Conservation (phyloP, 139 green algal genomes). For the Mesotaenium endlicherianum region DNA sequence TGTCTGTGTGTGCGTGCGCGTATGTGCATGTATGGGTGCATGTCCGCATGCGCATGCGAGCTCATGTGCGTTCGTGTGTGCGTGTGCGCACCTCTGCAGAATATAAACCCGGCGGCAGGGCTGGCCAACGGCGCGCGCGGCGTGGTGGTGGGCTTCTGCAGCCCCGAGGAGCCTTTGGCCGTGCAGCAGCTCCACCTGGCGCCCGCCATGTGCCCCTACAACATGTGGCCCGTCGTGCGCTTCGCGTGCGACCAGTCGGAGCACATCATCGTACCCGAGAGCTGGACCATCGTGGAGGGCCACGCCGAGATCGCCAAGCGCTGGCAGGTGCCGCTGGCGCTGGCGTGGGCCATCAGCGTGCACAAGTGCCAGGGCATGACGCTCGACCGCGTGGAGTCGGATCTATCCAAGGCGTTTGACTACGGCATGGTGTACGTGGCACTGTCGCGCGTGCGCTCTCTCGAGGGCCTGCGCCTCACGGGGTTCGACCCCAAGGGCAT, state of each 20-base stretch:
- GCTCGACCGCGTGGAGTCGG: conserved; percentile 58
- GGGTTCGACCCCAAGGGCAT: conserved; percentile 28
- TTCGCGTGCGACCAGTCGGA: conserved; percentile 39
- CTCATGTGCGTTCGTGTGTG: not conserved
- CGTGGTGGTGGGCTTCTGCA: conserved; percentile 61
- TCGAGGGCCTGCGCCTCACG: conserved; percentile 27
- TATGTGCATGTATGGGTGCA: not conserved
- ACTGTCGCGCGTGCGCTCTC: conserved; percentile 58
- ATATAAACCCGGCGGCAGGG: not conserved
- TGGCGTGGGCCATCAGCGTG: conserved; percentile 70
- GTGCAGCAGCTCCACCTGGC: not conserved
- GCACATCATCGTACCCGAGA: conserved; percentile 21
- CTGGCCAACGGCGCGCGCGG: conserved; percentile 73
- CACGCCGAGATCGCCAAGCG: conserved; percentile 1
- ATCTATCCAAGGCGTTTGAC: conserved; percentile 63
- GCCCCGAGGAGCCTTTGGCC: not conserved
- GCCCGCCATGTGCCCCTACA: not conserved
- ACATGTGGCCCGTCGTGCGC: conserved; percentile 36
- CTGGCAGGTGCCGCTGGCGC: conserved; percentile 56
- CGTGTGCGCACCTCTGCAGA: not conserved
- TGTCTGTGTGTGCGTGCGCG: no score
- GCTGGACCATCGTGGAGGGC: conserved; percentile 4
- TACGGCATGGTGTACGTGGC: conserved; percentile 74
- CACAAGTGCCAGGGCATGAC: conserved; percentile 77
- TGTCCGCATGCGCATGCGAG: no score